These are phyloP conservation scores for Acorus calamus DNA, from an alignment of 106 monocot species.

Conservation along the genomic window DNA sequence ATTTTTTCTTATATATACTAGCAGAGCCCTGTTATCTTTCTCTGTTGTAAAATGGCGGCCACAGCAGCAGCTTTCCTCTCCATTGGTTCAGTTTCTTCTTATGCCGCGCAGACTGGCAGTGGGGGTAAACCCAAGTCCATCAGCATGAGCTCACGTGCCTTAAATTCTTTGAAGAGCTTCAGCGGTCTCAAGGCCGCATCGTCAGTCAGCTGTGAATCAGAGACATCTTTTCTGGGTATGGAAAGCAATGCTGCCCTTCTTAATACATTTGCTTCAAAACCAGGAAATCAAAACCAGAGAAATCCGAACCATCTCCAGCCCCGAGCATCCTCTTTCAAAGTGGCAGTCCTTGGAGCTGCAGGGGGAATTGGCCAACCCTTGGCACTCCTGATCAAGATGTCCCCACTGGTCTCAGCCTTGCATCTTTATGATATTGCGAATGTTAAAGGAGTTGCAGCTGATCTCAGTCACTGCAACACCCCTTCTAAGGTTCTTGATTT, in stretches of 20 bases:
- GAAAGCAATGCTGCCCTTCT: background rate
- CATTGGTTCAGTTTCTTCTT: background rate
- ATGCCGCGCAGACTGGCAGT: background rate
- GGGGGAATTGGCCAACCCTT: no score
- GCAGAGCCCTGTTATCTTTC: background rate
- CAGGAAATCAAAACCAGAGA: background rate
- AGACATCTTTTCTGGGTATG: background rate
- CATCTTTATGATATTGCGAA: slow-evolving; percentile 6
- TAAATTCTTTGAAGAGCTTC: slow-evolving; percentile 19
- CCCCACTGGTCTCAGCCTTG: background rate
- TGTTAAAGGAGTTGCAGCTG: slow-evolving; percentile 1
- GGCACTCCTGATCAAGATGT: slow-evolving; percentile 4
- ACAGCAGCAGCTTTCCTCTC: background rate
- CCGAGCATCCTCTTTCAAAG: slow-evolving; percentile 1
- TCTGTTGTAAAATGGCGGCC: background rate
- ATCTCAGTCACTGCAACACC: slow-evolving; percentile 4
- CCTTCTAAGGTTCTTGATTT: slow-evolving; percentile 1
- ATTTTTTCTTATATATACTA: no score
- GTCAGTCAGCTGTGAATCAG: background rate
- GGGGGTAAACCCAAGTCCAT: background rate
- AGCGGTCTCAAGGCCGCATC: slow-evolving; percentile 10
- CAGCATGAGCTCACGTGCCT: slow-evolving; percentile 5
- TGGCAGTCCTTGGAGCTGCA: background rate
- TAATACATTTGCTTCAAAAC: background rate
- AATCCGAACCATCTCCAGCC: background rate